These are phyloP conservation scores for Camellia granthamiana DNA, from an alignment of 148 eudicot genomes.

Conservation along the genomic window DNA sequence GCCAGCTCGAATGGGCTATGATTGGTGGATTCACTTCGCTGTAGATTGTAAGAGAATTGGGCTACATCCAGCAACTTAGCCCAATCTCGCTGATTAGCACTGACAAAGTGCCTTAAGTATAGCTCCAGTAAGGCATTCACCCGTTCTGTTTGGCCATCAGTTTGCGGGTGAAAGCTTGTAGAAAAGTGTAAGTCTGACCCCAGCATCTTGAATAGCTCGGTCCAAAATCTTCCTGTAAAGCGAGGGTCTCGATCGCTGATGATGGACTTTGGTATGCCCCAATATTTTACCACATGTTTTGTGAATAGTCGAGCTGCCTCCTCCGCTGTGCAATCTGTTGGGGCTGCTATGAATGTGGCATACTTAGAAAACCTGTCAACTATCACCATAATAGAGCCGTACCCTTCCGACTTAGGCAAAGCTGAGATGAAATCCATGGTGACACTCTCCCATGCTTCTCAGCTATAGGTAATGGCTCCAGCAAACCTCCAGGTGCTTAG, in stretches of 20 bases:
- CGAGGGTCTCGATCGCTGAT: not conserved
- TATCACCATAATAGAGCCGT: fast-evolving
- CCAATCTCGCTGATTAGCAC: not conserved
- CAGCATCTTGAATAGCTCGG: not conserved
- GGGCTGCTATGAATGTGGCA: too few species aligned
- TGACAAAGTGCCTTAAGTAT: too few species aligned
- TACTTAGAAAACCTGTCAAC: too few species aligned
- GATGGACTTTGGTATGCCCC: not conserved
- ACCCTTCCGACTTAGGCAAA: too few species aligned
- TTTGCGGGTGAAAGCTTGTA: not conserved
- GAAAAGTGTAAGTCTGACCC: not conserved
- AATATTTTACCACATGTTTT: too few species aligned
- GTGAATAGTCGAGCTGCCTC: fast-evolving
- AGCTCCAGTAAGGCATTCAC: too few species aligned
- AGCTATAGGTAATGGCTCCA: not conserved
- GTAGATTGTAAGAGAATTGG: too few species aligned
- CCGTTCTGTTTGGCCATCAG: too few species aligned
- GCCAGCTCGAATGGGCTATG: too few species aligned
- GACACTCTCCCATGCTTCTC: not conserved
- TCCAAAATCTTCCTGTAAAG: not conserved
- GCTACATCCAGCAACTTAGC: not conserved
- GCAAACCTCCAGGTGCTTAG: not conserved
- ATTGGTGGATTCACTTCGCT: too few species aligned
- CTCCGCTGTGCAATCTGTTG: too few species aligned
- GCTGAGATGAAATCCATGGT: too few species aligned